Percentiles rank a stretch among this genome's conserved stretches.
These are phyloP conservation scores for Vanrija pseudolonga DNA, from an alignment of 1,284 basidiomycete genomes.

Conservation along the genomic window DNA sequence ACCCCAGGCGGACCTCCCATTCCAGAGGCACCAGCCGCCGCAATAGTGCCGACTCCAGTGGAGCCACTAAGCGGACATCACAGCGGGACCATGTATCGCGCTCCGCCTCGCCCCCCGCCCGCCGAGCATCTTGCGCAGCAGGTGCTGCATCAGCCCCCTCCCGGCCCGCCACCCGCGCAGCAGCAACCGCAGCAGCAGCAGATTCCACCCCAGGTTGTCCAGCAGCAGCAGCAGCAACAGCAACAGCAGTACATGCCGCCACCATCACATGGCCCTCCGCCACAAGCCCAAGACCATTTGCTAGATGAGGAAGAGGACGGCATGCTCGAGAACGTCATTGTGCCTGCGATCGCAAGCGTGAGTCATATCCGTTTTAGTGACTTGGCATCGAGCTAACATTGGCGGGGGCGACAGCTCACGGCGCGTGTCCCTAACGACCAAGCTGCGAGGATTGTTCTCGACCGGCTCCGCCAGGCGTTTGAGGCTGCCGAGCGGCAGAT, in stretches of 20 bases:
- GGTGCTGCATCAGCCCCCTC: background rate
- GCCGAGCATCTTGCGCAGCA: slow-evolving; percentile 1
- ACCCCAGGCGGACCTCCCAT: slow-evolving; percentile 3
- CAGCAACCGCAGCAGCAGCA: slow-evolving; percentile 13
- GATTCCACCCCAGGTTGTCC: background rate
- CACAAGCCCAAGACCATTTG: slow-evolving; percentile 22
- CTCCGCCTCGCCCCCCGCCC: slow-evolving; percentile 1
- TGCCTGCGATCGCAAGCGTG: slow-evolving; percentile 88
- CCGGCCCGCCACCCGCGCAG: slow-evolving; percentile 19
- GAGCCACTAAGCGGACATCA: background rate
- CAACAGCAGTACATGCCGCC: slow-evolving; percentile 58
- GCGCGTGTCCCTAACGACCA: slow-evolving; percentile 81
- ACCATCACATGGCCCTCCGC: slow-evolving; percentile 54
- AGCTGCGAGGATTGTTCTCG: slow-evolving; percentile 77
- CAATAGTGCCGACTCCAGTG: background rate
- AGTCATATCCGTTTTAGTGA: slow-evolving; percentile 38
- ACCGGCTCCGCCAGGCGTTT: slow-evolving; percentile 79
- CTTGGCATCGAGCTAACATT: background rate
- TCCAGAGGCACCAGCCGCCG: slow-evolving; percentile 5
- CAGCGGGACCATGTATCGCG: background rate
- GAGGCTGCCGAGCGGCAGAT: slow-evolving; percentile 80
- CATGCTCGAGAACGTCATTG: slow-evolving; percentile 90
- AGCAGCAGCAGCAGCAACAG: slow-evolving; percentile 48
- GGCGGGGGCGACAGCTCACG: slow-evolving; percentile 60
- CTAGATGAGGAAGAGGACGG: slow-evolving; percentile 68